Evolutionary conservation across 2,329 filamentous ascomycete genomes (phyloP), one percentile per base, ranked within the genome.

Genomic region (Diaporthe sp.): DNA sequence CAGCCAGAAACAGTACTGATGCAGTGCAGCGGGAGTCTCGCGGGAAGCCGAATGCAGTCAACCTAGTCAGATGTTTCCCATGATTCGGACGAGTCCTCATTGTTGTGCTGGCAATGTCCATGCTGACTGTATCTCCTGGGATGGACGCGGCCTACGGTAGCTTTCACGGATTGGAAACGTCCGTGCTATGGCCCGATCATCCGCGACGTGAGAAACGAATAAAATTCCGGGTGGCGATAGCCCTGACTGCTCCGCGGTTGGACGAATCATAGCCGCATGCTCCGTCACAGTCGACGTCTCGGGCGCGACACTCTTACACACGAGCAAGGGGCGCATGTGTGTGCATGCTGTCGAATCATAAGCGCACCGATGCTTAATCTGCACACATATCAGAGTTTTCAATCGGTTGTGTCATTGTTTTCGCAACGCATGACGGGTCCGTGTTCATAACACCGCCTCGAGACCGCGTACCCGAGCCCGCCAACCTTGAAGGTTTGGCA

Each of bases 281-380:
- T 68, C 65, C 46, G 65, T 68, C 31, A 53, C 65, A 68, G 34
- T 53, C 31, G 65, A 53, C 65, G 65, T 68, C 65, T 68, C 65
- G 34, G 49, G 44, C 62, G 65, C 25, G 31, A 68, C 65, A 42
- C 65, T 31, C 31, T 68, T 19, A n/a, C 65, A 49, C 42, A 8
- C 34, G 22, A 8, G 7, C 62, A 37, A 65, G 46, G 46, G 46
- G 31, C 22, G 46, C 34, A 68, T 12, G 31, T 19, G n/a, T 68
- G 34, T 28, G 13, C 46, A 34, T 53, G 65, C 46, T n/a, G 25
- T 53, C n/a, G n/a, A n/a, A 39, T 17, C 31, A 42, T 39, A 28
- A 53, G 65, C n/a, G 65, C 46, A 68, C 53, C 34, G 49, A 68
- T 53, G 34, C 46, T 53, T 8, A 25, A 68, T 39, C 6, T 68